These are phyloP conservation scores for Saxophila tyrrhenica DNA, from an alignment of 495 filamentous ascomycete genomes.

Conservation along the genomic window DNA sequence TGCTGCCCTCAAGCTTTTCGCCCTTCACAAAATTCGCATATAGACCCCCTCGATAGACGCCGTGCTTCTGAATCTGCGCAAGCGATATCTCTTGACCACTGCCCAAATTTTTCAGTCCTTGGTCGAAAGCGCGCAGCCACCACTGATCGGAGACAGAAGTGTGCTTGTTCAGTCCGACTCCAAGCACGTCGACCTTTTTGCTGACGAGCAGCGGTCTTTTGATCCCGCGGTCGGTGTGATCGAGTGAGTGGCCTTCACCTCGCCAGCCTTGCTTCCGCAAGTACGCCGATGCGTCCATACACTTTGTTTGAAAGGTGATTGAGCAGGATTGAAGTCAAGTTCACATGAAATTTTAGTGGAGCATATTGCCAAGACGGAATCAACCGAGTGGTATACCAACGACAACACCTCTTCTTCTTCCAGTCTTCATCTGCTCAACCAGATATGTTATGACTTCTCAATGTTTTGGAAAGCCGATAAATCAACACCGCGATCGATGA, in stretches of 20 bases:
- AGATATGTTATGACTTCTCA: no score
- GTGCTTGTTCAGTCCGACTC: constrained; percentile 30
- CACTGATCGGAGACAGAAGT: constrained; percentile 28
- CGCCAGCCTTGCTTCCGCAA: constrained; percentile 30
- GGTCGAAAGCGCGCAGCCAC: constrained; percentile 34
- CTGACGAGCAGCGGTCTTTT: constrained; percentile 31
- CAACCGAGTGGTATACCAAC: no score
- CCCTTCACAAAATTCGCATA: constrained; percentile 77
- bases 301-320: background rate
- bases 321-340: background rate
- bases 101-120: constrained; percentile 29
- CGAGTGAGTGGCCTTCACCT: constrained; percentile 32
- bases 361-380: background rate
- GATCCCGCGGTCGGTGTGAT: constrained; percentile 25
- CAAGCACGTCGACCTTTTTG: constrained; percentile 30
- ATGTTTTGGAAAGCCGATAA: no score
- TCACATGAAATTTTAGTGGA: background rate
- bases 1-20: constrained; percentile 57
- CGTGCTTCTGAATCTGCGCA: constrained; percentile 23
- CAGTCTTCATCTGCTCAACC: no score
- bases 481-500: no score
- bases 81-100: constrained; percentile 27
- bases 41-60: constrained; percentile 42
- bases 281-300: constrained; percentile 30
- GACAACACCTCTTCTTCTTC: no score